Base-by-base conservation (phyloP, 768 basidiomycete species). In the Mycena olivaceomarginata region DNA sequence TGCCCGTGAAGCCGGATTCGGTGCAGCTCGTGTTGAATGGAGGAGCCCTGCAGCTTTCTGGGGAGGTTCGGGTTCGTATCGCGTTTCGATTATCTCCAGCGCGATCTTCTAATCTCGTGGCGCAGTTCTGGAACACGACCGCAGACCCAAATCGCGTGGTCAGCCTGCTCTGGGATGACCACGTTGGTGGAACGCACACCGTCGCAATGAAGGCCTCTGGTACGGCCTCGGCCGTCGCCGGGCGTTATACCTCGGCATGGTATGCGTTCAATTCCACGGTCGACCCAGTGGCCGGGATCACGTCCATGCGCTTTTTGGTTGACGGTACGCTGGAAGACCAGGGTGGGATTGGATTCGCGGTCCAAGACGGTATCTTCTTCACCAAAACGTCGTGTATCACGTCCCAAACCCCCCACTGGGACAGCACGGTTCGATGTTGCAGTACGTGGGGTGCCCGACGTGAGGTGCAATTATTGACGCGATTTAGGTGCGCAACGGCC, bases 1-100 rank as follows among this genome's bases (percentile, higher is more conserved):
- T 74, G 2, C 73, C 67, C 20, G 64, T 74, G n/a, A 74, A 74
- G n/a, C 73, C 73, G 2, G n/a, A 10, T n/a, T 12, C 20, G 9
- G 22, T 63, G 10, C 25, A 46, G 15, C 37, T 72, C 37, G 37
- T 40, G 7, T 12, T 72, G 15, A 46, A 51, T 46, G 39, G 40
- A 45, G n/a, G 37, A 9, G 39, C 22, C 20, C 57, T 71, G 4
- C n/a, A 63, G 15, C 41, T 72, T 5, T 60, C 62, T 2, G 60
- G 60, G 1, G 31, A 51, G 25, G 70, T 62, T n/a, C 45, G 70
- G 60, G 45, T 70, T 10, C 11, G 59, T 60, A 15, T 16, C 9
- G 11, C 6, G 1, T 45, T 1, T 45, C 6, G 43, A 45, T 10
- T 45, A 10, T 45, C 43, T 10, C 15, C 15, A 7, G 22, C n/a